A percentile compares a stretch with the other conserved stretches of the same genome.
These are phyloP conservation scores for Umbelopsis ramanniana DNA, from an alignment of 192 early-diverging fungal species.

Conservation along the genomic window DNA sequence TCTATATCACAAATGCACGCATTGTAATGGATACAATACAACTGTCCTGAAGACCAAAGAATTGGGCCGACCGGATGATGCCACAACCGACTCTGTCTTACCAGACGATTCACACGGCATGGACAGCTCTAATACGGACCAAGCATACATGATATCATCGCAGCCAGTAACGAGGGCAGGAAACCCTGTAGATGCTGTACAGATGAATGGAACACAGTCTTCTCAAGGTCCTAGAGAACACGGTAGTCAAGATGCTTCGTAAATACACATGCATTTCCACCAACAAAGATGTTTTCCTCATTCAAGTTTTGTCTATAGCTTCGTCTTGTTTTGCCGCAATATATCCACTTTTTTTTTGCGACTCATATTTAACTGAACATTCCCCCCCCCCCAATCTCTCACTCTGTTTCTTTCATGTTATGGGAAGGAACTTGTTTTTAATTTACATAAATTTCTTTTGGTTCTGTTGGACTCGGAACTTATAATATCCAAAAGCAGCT, in stretches of 20 bases:
- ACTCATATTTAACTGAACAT: no score
- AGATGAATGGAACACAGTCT: slow-evolving; percentile 17
- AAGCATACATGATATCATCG: neutral
- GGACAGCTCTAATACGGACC: slow-evolving; percentile 4
- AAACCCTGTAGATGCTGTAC: neutral
- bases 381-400: neutral
- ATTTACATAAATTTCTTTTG: slow-evolving; percentile 40
- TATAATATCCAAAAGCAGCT: slow-evolving; percentile 36
- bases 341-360: no score
- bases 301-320: no score
- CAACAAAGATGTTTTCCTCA: no score
- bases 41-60: slow-evolving; percentile 68
- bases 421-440: neutral
- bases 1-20: slow-evolving; percentile 91
- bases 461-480: slow-evolving; percentile 37
- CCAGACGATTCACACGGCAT: neutral
- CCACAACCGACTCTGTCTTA: neutral
- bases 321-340: no score
- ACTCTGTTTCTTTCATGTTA: neutral
- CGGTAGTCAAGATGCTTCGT: neutral
- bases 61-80: neutral
- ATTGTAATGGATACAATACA: slow-evolving; percentile 91
- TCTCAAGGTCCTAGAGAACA: slow-evolving; percentile 15
- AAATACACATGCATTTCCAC: neutral
- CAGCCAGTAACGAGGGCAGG: neutral